These are phyloP conservation scores for Trichoderma pleuroti DNA, from an alignment of 2,329 filamentous ascomycete species.

Conservation along the genomic window DNA sequence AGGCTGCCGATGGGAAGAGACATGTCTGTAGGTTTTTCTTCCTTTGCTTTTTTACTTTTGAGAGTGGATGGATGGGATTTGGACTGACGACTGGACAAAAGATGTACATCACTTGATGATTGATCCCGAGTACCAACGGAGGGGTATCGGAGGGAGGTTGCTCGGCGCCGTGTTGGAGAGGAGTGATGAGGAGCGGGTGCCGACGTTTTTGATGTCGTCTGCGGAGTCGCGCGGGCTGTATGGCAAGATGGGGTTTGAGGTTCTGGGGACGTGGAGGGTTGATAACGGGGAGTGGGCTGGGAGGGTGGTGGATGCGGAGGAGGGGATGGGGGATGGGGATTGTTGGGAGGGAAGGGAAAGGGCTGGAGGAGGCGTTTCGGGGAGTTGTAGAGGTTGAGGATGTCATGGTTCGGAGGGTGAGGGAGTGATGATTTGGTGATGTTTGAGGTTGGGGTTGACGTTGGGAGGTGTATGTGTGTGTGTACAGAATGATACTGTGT, in stretches of 20 bases:
- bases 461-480: neutral
- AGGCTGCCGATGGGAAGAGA: constrained; percentile 18
- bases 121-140: constrained; percentile 23
- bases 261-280: constrained; percentile 22
- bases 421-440: neutral
- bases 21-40: constrained; percentile 22
- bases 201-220: constrained; percentile 24
- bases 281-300: constrained; percentile 23
- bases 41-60: too few relatives aligned
- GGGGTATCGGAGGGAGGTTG: constrained; percentile 21
- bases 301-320: constrained; percentile 15
- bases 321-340: constrained; percentile 10
- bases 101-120: constrained; percentile 27
- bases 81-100: constrained; percentile 9
- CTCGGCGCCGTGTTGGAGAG: constrained; percentile 15
- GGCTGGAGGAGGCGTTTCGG: constrained; percentile 18
- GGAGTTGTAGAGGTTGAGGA: constrained; percentile 23
- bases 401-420: constrained; percentile 20
- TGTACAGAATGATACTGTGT: neutral
- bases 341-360: neutral
- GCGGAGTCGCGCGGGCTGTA: constrained; percentile 23
- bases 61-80: neutral
- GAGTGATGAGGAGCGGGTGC: constrained; percentile 18
- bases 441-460: neutral
- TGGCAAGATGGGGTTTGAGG: constrained; percentile 21